Evolutionary conservation across 257 asterid species (phyloP).

Genomic region (Marsdenia floribunda): DNA sequence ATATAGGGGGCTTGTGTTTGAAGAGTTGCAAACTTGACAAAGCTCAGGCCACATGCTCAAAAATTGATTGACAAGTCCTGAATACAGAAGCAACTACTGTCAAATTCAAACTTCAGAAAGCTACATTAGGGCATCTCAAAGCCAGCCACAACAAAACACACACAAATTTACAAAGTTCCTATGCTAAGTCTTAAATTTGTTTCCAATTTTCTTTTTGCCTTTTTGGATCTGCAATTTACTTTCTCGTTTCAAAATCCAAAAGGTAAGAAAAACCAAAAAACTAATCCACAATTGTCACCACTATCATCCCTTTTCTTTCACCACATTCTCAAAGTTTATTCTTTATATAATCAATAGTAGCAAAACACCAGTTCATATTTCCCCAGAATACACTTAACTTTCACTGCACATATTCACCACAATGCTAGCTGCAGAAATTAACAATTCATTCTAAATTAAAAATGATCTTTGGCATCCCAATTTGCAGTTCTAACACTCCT

Average conservation of each 20-base stretch:
- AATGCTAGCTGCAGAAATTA: neutral
- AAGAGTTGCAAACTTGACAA: slow-evolving; percentile 75
- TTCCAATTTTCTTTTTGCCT: neutral
- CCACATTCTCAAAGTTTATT: neutral
- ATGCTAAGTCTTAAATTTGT: neutral
- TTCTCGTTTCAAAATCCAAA: neutral
- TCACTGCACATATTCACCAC: neutral
- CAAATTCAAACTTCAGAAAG: neutral
- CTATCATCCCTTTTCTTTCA: neutral
- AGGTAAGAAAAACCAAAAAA: neutral
- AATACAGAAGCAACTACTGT: slow-evolving; percentile 13
- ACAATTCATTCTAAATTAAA: neutral
- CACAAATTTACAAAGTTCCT: neutral
- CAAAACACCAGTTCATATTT: neutral
- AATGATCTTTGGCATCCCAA: neutral
- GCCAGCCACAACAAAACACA: neutral
- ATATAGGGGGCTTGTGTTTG: slow-evolving; percentile 93
- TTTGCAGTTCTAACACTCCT: neutral
- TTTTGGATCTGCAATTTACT: neutral
- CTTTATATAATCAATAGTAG: neutral
- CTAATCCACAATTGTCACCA: neutral
- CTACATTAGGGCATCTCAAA: neutral
- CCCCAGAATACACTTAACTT: neutral
- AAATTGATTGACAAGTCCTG: slow-evolving; percentile 66
- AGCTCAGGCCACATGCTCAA: slow-evolving; percentile 86